A percentile compares a stretch with the other conserved stretches of the same genome.
Evolutionary conservation across 2,329 filamentous ascomycete genomes (phyloP).

Genomic region (Ceratocystis variospora): DNA sequence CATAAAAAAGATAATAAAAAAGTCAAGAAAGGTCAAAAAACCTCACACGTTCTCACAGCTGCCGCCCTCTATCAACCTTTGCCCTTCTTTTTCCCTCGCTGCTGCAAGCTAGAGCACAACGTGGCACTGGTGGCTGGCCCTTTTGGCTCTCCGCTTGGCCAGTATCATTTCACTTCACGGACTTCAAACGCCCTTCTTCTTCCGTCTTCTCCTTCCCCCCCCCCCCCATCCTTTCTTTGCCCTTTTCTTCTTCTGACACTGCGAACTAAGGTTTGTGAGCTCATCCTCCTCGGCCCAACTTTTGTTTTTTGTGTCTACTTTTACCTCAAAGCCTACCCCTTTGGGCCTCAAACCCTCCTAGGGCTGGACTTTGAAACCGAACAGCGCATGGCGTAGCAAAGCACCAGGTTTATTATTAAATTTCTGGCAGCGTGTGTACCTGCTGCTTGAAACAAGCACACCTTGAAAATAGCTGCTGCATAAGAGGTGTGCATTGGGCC

Average conservation of each 20-base stretch:
- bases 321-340: neutral
- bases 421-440: neutral
- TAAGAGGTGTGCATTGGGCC: neutral
- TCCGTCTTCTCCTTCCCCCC: neutral
- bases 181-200: too few species aligned
- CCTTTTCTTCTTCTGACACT: neutral
- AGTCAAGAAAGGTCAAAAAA: neutral
- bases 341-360: neutral
- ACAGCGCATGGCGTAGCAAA: constrained; percentile 6
- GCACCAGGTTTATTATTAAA: neutral
- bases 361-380: constrained; percentile 1
- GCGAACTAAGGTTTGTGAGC: neutral
- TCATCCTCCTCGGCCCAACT: neutral
- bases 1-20: neutral
- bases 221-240: neutral
- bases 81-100: neutral
- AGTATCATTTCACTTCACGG: neutral
- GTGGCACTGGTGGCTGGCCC: neutral
- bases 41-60: neutral
- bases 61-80: neutral
- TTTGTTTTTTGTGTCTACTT: neutral
- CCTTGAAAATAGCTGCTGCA: neutral
- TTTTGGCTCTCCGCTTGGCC: neutral
- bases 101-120: neutral
- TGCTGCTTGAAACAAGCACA: neutral